Conservation (phyloP, 805 yeast species). For the Yamadazyma phyllophila region DNA sequence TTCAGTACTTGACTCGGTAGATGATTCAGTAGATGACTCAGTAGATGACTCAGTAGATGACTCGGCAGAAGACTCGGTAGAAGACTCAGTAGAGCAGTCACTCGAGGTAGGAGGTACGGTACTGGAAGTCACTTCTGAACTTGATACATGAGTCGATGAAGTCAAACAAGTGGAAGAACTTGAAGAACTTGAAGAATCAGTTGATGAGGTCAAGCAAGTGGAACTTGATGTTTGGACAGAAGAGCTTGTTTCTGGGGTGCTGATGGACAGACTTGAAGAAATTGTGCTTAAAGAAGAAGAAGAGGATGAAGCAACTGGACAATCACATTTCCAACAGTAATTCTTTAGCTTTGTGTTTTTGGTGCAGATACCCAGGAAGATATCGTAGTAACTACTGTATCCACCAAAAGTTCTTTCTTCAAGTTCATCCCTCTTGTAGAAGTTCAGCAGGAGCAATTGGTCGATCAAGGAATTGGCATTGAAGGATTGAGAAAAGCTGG, state of each 20-base stretch:
- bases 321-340: conserved; percentile 15
- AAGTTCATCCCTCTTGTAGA: background rate
- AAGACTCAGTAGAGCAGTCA: background rate
- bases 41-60: background rate
- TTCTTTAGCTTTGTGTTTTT: conserved; percentile 5
- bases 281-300: background rate
- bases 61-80: background rate
- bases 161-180: background rate
- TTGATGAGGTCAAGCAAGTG: background rate
- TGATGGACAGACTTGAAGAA: background rate
- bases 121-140: background rate
- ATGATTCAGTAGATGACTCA: background rate
- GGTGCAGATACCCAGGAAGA: conserved; percentile 9
- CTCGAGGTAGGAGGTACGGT: background rate
- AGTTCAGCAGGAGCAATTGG: conserved; percentile 1
- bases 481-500: background rate
- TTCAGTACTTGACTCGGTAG: no score
- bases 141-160: background rate
- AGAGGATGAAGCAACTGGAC: conserved; percentile 7
- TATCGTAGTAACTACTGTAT: background rate
- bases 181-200: background rate
- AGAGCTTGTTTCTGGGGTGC: background rate
- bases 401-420: background rate
- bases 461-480: conserved; percentile 4
- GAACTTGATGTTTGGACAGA: background rate